Evolutionary conservation across 1,284 basidiomycete genomes (phyloP).

Genomic region (Schizophyllum commune): DNA sequence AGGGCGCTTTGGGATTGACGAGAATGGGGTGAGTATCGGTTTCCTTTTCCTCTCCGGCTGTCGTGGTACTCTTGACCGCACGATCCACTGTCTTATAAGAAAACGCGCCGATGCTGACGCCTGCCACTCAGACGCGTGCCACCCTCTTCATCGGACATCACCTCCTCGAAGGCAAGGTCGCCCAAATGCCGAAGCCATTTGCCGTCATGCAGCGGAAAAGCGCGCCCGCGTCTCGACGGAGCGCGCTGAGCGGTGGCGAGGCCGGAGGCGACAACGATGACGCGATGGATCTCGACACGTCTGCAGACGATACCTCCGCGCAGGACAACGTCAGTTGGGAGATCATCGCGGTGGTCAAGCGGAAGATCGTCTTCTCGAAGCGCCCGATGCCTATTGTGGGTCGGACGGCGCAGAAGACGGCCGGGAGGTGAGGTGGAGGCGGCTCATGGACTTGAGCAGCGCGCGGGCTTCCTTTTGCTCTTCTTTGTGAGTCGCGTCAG

Average conservation of each 20-base stretch:
- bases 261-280: conserved; percentile 6
- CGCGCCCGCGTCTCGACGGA: conserved; percentile 6
- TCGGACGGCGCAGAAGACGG: conserved; percentile 1
- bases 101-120: neutral
- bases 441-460: no score
- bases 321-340: conserved; percentile 18
- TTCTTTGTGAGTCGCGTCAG: no score
- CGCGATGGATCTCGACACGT: conserved; percentile 5
- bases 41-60: neutral
- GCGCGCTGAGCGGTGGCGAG: conserved; percentile 3
- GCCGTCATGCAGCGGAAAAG: conserved; percentile 50
- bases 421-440: conserved; percentile 24
- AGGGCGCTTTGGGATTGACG: conserved; percentile 51
- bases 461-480: no score
- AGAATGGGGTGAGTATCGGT: conserved; percentile 32
- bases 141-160: conserved; percentile 83
- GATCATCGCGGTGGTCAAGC: conserved; percentile 53
- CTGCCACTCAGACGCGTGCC: conserved; percentile 53
- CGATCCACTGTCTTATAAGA: neutral
- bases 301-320: neutral
- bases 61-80: neutral
- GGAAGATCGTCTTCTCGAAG: conserved; percentile 73
- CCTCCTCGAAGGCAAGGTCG: conserved; percentile 81
- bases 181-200: conserved; percentile 68
- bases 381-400: conserved; percentile 61